Base-by-base conservation (phyloP, 2,329 filamentous ascomycete species). In the Colletotrichum australisinense region DNA sequence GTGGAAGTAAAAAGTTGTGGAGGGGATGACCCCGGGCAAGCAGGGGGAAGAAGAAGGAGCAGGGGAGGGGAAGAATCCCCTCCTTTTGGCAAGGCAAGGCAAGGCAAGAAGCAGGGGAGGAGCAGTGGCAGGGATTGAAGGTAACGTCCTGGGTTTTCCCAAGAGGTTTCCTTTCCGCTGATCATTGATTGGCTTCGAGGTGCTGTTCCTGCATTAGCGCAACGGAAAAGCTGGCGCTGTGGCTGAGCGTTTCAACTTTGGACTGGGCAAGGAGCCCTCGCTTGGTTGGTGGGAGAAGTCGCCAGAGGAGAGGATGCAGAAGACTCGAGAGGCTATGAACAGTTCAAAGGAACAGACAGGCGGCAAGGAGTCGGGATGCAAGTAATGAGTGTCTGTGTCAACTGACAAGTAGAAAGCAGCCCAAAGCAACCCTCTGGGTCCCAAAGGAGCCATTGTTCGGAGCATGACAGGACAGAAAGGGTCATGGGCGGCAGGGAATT, bases 231-330 rank as follows among this genome's bases (percentile, higher is more conserved):
- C 63, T 30, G 42, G 72, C 57, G 67, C 67, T 32, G 74, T 75
- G 72, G 74, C 74, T 74, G 68, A 74, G 74, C 66, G 72, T 75
- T 74, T 75, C 74, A 74, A 75, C 74, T 69, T 69, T 74, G 56
- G 53, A 35, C 35, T 57, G 55, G 55, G 59, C 26, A 38, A 42
- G 70, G 42, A 59, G 64, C 42, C 58, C 58, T 63, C 69, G 46
- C 22, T 38, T 57, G 30, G 26, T 38, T 57, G 30, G 26, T 49
- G 16, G 55, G 64, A 30, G 26, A 24, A 22, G 46, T n/a, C 19
- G 1, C 19, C 42, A 19, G 26, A 24, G 9, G 11, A 53, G n/a
- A 30, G 56, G 19, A 9, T 32, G 42, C 28, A 9, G 30, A 42
- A 59, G 22, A 24, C 49, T 53, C 52, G 24, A 55, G 52, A 26